A percentile compares a stretch with the other conserved stretches of the same genome.
Conservation (phyloP, 2,329 filamentous ascomycete genomes). For the Venturia aucupariae region DNA sequence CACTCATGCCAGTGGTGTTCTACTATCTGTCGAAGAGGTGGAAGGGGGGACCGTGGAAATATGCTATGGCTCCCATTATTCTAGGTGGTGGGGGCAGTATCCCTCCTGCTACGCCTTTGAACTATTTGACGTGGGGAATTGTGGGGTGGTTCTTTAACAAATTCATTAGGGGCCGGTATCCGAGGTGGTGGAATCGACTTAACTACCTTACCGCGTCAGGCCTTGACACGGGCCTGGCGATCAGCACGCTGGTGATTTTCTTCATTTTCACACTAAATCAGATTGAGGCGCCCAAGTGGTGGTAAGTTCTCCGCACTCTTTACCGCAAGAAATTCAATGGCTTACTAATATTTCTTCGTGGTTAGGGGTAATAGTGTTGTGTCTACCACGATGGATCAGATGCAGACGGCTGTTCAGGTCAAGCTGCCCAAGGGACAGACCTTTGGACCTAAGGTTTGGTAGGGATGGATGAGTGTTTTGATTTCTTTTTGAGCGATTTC, state of each 20-base stretch:
- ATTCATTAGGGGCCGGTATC: conserved; percentile 19
- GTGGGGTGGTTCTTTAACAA: conserved; percentile 24
- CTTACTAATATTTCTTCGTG: conserved; percentile 2
- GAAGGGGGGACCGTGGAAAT: conserved; percentile 37
- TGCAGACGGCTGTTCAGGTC: conserved; percentile 12
- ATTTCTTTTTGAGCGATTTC: background rate
- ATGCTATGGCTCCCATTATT: conserved; percentile 53
- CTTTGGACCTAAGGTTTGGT: conserved; percentile 14
- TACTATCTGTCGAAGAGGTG: conserved; percentile 42
- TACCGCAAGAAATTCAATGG: no score
- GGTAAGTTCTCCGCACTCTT: conserved; percentile 18
- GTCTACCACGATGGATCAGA: conserved; percentile 12
- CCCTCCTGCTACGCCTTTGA: conserved; percentile 35
- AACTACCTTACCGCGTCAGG: conserved; percentile 18
- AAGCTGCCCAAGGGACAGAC: conserved; percentile 3
- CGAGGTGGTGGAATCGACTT: conserved; percentile 21
- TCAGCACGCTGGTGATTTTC: conserved; percentile 23
- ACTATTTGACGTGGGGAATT: conserved; percentile 21
- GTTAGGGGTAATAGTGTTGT: conserved; percentile 13
- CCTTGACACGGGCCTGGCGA: conserved; percentile 22
- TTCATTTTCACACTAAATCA: conserved; percentile 21
- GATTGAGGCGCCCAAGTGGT: conserved; percentile 22
- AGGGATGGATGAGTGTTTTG: background rate
- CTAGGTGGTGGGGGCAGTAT: conserved; percentile 51
- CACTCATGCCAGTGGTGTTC: conserved; percentile 43